phyloP scores from a whole-genome alignment of 345 rosid species.

The Hirschfeldia incana region DNA sequence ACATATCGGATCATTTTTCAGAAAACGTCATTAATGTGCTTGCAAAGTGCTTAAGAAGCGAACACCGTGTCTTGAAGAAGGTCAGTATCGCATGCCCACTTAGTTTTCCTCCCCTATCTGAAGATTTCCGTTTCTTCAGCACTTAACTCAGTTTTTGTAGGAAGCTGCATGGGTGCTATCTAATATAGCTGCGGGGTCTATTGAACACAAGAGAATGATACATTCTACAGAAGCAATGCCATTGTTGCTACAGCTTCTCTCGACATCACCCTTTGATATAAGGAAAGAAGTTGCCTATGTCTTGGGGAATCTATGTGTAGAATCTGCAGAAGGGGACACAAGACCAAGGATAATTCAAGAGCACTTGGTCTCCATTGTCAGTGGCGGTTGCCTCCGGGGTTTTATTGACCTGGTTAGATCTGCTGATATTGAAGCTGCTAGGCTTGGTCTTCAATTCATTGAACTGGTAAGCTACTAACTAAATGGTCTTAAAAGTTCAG shows the following conservation, averaged over 20 bases:
- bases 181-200: slow-evolving; percentile 89
- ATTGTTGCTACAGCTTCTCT: slow-evolving; percentile 64
- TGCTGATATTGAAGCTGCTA: slow-evolving; percentile 81
- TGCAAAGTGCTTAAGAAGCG: slow-evolving; percentile 82
- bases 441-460: slow-evolving; percentile 91
- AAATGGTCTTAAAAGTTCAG: background rate
- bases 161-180: slow-evolving; percentile 98
- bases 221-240: slow-evolving; percentile 69
- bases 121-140: background rate
- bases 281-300: slow-evolving; percentile 90
- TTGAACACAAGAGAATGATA: slow-evolving; percentile 78
- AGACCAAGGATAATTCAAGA: slow-evolving; percentile 70
- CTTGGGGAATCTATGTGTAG: slow-evolving; percentile 95
- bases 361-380: slow-evolving; percentile 73
- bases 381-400: slow-evolving; percentile 79
- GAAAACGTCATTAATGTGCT: slow-evolving; percentile 65
- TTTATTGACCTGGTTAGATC: slow-evolving; percentile 84
- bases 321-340: slow-evolving; percentile 59
- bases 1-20: slow-evolving; percentile 39
- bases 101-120: background rate
- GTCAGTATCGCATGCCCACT: slow-evolving; percentile 37
- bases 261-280: slow-evolving; percentile 79
- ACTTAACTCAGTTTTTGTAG: slow-evolving; percentile 39
- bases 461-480: slow-evolving; percentile 73
- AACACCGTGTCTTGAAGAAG: slow-evolving; percentile 93